Base-by-base conservation (phyloP, 441 rosid species). In the Gossypium schwendimanii region DNA sequence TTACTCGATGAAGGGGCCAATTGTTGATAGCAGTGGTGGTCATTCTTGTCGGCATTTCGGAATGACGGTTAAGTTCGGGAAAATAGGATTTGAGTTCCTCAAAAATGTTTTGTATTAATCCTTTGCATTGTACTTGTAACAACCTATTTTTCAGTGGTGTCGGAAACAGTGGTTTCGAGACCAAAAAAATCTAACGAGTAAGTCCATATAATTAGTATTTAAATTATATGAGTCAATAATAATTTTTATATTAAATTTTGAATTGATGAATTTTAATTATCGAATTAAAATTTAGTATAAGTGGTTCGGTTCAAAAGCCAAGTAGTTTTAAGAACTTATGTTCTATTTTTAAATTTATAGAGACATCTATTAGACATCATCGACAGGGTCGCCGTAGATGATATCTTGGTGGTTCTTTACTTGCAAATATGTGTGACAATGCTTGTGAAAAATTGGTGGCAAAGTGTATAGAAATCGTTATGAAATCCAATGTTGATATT, bases 401-500 rank as follows among this genome's bases (percentile, higher is more conserved):
- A 93, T 77, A 76, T 87, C 26, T 73, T 93, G 77, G 80, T 83
- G 47, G 75, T 91, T 74, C 81, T 89, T 55, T 79, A 73, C 65
- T 88, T 69, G 88, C 87, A 77, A 76, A 79, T 74, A 76, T 73
- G 0, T 93, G 97, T 49, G 84, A 82, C 49, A 72, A 76, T 54
- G 74, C 79, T 12, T 91, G 90, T 73, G 87, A 84, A 79, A 85
- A 77, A 73, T 76, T 87, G 79, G 50, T 73, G 1, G 76, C 77
- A 41, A 82, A 75, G 54, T 89, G 96, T 70, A 44, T 84, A 18
- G 88, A 87, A 36, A 82, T 74, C 23, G 21, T 86, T 31, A 91
- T 77, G 44, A 84, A 83, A 78, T 92, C 99, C 2, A 76, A 91
- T 77, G 73, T 87, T 1, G 97, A 89, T 75, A 18, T 70, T 3